Conservation (phyloP, 2,329 filamentous ascomycete species). For the Colletotrichum godetiae region DNA sequence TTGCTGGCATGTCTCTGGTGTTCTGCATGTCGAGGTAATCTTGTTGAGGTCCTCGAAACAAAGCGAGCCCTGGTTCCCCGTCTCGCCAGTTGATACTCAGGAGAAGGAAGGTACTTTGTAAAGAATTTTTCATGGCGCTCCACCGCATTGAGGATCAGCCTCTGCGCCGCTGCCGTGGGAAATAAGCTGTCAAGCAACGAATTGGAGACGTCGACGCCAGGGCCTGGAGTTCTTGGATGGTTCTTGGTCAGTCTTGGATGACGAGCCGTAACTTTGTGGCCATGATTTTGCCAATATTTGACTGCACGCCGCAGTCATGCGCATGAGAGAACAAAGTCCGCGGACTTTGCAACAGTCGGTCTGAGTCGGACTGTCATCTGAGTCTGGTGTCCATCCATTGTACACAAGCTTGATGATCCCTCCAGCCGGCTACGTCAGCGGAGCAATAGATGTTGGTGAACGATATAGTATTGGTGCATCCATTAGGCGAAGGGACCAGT, state of each 20-base stretch:
- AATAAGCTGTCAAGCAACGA: conserved; percentile 32
- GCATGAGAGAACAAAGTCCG: neutral
- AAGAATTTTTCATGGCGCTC: conserved; percentile 12
- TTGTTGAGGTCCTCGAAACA: conserved; percentile 30
- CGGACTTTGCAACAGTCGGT: neutral
- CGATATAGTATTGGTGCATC: neutral
- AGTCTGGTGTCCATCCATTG: neutral
- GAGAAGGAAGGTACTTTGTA: conserved; percentile 5
- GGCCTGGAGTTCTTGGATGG: neutral
- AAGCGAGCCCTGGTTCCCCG: conserved; percentile 29
- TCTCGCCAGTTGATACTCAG: conserved; percentile 21
- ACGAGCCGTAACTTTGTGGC: neutral
- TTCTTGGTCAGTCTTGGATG: neutral
- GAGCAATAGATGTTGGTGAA: neutral
- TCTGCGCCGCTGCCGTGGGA: conserved; percentile 23
- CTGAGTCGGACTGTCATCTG: conserved; percentile 14
- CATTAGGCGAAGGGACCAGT: neutral
- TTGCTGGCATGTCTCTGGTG: conserved; percentile 17
- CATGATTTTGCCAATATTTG: neutral
- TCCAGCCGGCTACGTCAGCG: conserved; percentile 5
- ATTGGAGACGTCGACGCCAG: neutral
- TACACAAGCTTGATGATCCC: conserved; percentile 14
- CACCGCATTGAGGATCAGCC: conserved; percentile 25
- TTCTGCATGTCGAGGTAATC: conserved; percentile 28
- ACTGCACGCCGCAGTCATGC: neutral